Evolutionary conservation across 352 stramenopile species (phyloP).

Genomic region (Globisporangium cylindrosporum): DNA sequence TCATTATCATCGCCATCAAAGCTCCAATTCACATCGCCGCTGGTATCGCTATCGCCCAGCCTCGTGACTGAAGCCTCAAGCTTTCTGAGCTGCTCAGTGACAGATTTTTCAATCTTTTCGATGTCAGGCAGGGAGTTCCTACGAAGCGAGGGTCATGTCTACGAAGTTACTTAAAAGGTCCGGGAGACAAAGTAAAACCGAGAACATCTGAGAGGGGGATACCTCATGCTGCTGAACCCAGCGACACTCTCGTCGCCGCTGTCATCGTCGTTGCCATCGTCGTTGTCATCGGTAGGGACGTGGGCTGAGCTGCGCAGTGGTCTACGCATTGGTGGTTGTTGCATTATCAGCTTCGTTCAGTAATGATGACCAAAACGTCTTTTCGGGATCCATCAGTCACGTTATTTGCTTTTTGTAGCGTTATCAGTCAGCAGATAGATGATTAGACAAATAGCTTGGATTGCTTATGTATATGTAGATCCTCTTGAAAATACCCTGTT

Average conservation of each 20-base stretch:
- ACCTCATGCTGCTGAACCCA: conserved; percentile 39
- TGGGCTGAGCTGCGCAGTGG: neutral
- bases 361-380: neutral
- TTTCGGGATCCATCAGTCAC: neutral
- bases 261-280: neutral
- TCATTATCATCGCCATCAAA: neutral
- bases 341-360: too few relatives aligned
- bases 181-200: too few relatives aligned
- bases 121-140: conserved; percentile 25
- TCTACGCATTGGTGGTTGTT: neutral
- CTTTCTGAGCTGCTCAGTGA: conserved; percentile 25
- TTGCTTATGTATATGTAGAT: too few relatives aligned
- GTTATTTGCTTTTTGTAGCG: neutral
- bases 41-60: conserved; percentile 16
- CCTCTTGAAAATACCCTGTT: too few relatives aligned
- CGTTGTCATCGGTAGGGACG: neutral
- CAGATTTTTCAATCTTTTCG: conserved; percentile 27
- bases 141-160: neutral
- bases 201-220: neutral
- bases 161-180: too few relatives aligned
- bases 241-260: neutral
- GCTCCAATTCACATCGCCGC: neutral
- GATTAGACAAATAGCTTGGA: too few relatives aligned
- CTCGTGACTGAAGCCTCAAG: conserved; percentile 11
- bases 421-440: too few relatives aligned